Percentiles rank a stretch among this genome's conserved stretches.
These are phyloP conservation scores for Cystobasidiaceae sp. DNA, from an alignment of 1,284 basidiomycete genomes.

Conservation along the genomic window DNA sequence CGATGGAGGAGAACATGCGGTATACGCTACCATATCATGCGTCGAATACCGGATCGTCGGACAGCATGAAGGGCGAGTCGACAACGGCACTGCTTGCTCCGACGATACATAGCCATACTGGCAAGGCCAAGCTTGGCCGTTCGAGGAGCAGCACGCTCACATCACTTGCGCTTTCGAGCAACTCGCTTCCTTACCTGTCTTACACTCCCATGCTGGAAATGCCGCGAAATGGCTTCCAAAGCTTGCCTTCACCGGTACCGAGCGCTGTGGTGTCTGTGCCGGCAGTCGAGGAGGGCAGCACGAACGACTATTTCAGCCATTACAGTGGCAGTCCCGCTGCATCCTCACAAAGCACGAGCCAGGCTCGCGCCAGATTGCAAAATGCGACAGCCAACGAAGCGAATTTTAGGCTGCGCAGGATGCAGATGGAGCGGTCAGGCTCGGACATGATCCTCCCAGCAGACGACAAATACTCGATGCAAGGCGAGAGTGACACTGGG, in stretches of 20 bases:
- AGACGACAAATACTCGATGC: neutral
- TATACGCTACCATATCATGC: constrained; percentile 5
- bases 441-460: constrained; percentile 1
- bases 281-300: neutral
- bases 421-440: neutral
- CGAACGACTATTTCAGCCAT: neutral
- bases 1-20: neutral
- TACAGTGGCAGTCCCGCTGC: neutral
- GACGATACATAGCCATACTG: neutral
- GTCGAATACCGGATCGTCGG: neutral
- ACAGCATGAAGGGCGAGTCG: neutral
- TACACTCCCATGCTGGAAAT: constrained; percentile 27
- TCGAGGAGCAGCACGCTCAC: constrained; percentile 11
- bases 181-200: constrained; percentile 18
- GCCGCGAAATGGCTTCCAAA: neutral
- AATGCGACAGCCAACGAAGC: neutral
- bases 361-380: too few relatives aligned
- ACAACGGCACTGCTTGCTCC: neutral
- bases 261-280: neutral
- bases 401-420: neutral
- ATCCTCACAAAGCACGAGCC: neutral
- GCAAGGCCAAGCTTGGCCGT: neutral
- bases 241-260: constrained; percentile 8
- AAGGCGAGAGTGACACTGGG: neutral
- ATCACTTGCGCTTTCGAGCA: neutral